Conservation (phyloP, 345 rosid genomes). For the Eucalyptus pauciflora region DNA sequence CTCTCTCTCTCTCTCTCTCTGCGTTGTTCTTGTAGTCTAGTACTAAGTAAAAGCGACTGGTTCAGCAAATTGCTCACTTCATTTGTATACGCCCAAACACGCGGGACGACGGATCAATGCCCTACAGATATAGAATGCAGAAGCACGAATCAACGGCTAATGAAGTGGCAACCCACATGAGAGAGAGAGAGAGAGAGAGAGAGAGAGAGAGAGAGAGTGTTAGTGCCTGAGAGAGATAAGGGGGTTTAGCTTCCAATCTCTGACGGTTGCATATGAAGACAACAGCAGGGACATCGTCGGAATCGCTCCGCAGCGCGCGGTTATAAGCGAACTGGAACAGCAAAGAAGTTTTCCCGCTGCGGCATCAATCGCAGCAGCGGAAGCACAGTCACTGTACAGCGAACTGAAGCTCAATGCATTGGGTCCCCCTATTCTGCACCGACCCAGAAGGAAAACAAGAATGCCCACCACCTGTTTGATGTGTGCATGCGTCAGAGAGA, state of each 20-base stretch:
- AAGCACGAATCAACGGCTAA: neutral
- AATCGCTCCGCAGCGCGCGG: conserved; percentile 7
- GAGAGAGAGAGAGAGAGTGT: neutral
- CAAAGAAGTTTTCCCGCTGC: conserved; percentile 84
- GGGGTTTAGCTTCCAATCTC: conserved; percentile 53
- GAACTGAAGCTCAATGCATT: neutral
- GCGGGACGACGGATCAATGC: conserved; percentile 50
- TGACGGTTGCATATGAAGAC: conserved; percentile 66
- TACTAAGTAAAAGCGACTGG: neutral
- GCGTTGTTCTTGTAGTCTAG: neutral
- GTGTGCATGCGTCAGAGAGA: neutral
- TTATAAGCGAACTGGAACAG: conserved; percentile 75
- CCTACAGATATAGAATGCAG: conserved; percentile 15
- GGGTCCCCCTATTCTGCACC: neutral
- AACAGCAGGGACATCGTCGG: conserved; percentile 16
- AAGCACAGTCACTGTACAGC: neutral
- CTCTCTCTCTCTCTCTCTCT: neutral
- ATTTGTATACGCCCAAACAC: conserved; percentile 54
- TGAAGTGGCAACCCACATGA: neutral
- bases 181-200: neutral
- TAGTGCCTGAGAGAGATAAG: conserved; percentile 63
- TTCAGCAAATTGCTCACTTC: conserved; percentile 33
- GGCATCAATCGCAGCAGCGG: neutral
- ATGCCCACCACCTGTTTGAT: neutral
- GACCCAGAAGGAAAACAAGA: neutral